Conservation (phyloP, 768 basidiomycete genomes). For the Lyophyllum semitale region DNA sequence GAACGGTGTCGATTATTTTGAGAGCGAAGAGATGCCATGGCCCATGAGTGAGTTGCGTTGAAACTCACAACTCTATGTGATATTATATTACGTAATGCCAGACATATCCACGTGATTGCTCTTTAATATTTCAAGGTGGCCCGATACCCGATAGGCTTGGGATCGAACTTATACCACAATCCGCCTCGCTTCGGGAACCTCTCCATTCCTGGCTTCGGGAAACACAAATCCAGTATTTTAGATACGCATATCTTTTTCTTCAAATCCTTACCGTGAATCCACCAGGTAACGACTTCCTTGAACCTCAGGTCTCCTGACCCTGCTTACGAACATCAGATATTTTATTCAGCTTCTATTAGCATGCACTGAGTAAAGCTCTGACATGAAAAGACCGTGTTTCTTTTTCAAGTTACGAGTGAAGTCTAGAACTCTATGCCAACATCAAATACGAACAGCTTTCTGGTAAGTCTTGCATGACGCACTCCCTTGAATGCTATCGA, state of each 20-base stretch:
- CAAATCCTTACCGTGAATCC: slow-evolving; percentile 8
- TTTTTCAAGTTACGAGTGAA: not conserved
- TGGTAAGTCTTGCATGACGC: not conserved
- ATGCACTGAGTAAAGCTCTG: not conserved
- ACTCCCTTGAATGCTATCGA: not conserved
- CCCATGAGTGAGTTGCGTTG: not conserved
- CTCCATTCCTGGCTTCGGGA: not conserved
- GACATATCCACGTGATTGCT: no score
- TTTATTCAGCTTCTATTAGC: no score
- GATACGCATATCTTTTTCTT: no score
- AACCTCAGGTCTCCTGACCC: not conserved
- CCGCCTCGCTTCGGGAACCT: slow-evolving; percentile 3
- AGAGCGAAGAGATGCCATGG: slow-evolving; percentile 35
- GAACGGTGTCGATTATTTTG: slow-evolving; percentile 51
- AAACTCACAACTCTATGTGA: not conserved
- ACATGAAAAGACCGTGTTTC: not conserved
- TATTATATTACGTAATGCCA: slow-evolving; percentile 6
- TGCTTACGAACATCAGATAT: slow-evolving; percentile 7
- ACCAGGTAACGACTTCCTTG: not conserved
- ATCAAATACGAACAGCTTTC: slow-evolving; percentile 7
- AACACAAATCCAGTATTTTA: not conserved
- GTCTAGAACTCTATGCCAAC: slow-evolving; percentile 2
- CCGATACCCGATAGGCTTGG: slow-evolving; percentile 7
- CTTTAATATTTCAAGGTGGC: no score
- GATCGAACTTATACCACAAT: slow-evolving; percentile 4